phyloP scores from a whole-genome alignment of 1,139 yeast genomes.

The Debaryomyces subglobosus region DNA sequence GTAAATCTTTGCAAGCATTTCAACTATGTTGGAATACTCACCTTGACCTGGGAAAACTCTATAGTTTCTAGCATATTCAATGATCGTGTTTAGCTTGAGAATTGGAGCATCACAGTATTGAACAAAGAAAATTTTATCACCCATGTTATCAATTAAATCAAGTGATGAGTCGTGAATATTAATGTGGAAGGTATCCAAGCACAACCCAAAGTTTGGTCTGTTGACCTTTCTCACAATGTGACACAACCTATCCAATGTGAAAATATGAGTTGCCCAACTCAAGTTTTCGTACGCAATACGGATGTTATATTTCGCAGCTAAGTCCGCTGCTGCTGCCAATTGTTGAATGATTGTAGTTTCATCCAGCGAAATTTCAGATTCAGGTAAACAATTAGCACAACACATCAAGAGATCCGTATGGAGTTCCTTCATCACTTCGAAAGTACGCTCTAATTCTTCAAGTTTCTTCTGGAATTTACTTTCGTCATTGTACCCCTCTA shows the following conservation, averaged over 20 bases:
- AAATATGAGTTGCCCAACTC: slow-evolving; percentile 13
- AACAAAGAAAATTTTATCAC: slow-evolving; percentile 12
- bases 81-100: slow-evolving; percentile 7
- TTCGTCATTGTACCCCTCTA: slow-evolving; percentile 13
- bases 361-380: slow-evolving; percentile 9
- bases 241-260: slow-evolving; percentile 10
- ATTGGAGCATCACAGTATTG: slow-evolving; percentile 16
- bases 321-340: slow-evolving; percentile 13
- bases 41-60: slow-evolving; percentile 16
- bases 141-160: slow-evolving; percentile 5
- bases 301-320: slow-evolving; percentile 11
- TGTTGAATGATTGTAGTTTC: slow-evolving; percentile 11
- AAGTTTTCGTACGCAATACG: slow-evolving; percentile 15
- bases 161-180: slow-evolving; percentile 9
- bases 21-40: slow-evolving; percentile 10
- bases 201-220: slow-evolving; percentile 15
- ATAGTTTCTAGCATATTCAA: slow-evolving; percentile 14
- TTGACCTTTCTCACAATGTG: slow-evolving; percentile 12
- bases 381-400: slow-evolving; percentile 12
- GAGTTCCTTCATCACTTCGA: slow-evolving; percentile 11
- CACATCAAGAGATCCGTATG: slow-evolving; percentile 14
- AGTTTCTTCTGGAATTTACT: slow-evolving; percentile 10
- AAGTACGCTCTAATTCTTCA: slow-evolving; percentile 8
- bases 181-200: slow-evolving; percentile 16
- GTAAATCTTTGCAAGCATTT: slow-evolving; percentile 6